A percentile compares a stretch with the other conserved stretches of the same genome.
Evolutionary conservation across 257 asterid genomes (phyloP).

Genomic region (Solanum chiquidenum): DNA sequence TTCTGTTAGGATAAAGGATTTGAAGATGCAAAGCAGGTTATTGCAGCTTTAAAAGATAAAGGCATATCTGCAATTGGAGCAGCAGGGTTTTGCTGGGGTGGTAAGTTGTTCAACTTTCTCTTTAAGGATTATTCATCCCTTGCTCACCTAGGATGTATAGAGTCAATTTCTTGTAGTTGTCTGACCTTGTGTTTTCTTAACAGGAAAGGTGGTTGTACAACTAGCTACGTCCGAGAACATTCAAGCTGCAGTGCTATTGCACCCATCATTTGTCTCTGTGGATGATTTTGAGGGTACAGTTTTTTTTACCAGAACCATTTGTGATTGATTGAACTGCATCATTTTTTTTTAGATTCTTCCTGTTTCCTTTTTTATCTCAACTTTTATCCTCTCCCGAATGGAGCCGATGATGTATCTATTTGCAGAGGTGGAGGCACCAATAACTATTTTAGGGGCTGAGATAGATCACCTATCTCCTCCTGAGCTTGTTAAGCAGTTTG

Average conservation of each 20-base stretch:
- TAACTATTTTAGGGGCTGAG: conserved; percentile 59
- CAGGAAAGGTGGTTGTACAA: background rate
- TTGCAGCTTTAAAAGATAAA: background rate
- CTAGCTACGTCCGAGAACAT: background rate
- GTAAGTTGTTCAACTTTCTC: background rate
- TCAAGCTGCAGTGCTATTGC: background rate
- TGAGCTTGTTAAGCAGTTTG: conserved; percentile 34
- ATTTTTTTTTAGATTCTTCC: background rate
- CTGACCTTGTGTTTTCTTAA: background rate
- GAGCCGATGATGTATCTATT: background rate
- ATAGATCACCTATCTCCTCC: conserved; percentile 34
- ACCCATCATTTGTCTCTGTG: background rate
- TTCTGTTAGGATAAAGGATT: background rate
- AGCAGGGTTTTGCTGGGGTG: background rate
- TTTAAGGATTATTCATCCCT: background rate
- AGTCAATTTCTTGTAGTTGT: background rate
- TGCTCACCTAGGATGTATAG: background rate
- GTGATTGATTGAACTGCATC: background rate
- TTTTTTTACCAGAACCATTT: background rate
- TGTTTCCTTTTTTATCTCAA: background rate
- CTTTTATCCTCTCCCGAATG: too few relatives aligned
- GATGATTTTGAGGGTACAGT: background rate
- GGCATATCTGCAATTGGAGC: background rate
- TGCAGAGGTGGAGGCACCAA: conserved; percentile 41
- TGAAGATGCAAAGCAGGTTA: background rate